Percentiles rank a stretch among this genome's conserved stretches.
These are phyloP conservation scores for Penicillium soppii DNA, from an alignment of 495 filamentous ascomycete species.

Conservation along the genomic window DNA sequence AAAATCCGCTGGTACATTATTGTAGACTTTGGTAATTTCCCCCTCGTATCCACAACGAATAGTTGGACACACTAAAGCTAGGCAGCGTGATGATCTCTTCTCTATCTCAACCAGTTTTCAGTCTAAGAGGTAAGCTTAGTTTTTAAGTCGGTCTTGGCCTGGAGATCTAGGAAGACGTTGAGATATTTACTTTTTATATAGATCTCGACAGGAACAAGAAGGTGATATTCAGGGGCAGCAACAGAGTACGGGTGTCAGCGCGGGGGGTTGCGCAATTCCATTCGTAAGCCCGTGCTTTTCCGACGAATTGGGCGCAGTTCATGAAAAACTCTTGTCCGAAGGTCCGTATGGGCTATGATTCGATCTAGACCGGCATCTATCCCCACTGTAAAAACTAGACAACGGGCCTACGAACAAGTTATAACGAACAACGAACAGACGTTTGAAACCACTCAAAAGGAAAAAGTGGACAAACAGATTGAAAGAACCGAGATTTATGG, in stretches of 20 bases:
- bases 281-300: not conserved
- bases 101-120: conserved; percentile 2
- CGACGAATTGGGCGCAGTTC: not conserved
- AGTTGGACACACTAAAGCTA: not conserved
- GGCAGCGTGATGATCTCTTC: not conserved
- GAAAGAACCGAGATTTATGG: not conserved
- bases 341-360: not conserved
- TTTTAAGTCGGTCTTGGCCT: not conserved
- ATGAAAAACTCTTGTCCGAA: not conserved
- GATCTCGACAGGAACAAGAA: not conserved
- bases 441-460: not conserved
- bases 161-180: not conserved
- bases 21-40: not conserved
- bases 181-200: not conserved
- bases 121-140: conserved; percentile 4
- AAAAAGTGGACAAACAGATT: not conserved
- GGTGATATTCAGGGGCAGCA: not conserved
- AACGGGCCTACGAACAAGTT: conserved; percentile 1
- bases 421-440: not conserved
- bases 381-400: not conserved
- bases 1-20: no score
- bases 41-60: not conserved
- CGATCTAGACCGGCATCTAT: conserved; percentile 4
- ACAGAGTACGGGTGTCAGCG: not conserved
- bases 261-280: not conserved